Evolutionary conservation across 2,329 filamentous ascomycete species (phyloP).

Genomic region (Atkinsonella hypoxylon): DNA sequence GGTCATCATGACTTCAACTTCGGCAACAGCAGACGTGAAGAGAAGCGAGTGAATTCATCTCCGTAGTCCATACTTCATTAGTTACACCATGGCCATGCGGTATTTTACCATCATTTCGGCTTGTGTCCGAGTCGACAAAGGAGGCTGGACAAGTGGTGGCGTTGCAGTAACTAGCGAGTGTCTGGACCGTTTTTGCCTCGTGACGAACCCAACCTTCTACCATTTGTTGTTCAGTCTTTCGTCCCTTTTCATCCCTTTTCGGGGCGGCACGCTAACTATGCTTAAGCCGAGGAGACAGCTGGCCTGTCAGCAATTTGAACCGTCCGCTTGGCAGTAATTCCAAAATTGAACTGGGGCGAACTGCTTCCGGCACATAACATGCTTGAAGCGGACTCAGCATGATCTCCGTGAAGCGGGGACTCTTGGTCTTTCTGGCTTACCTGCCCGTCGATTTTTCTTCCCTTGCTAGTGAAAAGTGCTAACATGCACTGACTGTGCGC

Average conservation of each 20-base stretch:
- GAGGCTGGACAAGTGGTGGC: conserved; percentile 1
- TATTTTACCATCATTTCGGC: neutral
- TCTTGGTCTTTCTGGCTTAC: no score
- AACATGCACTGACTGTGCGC: neutral
- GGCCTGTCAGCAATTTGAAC: neutral
- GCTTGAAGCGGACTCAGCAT: neutral
- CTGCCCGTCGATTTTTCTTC: neutral
- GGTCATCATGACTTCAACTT: no score
- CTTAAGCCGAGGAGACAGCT: neutral
- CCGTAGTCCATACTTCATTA: no score
- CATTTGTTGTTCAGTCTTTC: no score
- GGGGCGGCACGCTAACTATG: no score
- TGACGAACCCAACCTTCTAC: no score
- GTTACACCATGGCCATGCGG: neutral
- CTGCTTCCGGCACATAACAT: neutral
- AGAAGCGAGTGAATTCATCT: neutral
- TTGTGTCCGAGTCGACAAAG: neutral
- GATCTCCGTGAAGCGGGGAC: no score
- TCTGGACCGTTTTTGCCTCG: neutral
- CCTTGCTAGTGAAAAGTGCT: neutral
- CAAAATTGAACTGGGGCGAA: no score
- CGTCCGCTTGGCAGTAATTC: no score
- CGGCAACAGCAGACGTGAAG: no score
- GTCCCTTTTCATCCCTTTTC: no score
- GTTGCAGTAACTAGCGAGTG: conserved; percentile 6